Evolutionary conservation across 805 yeast species (phyloP).

Genomic region (Cyberlindnera japonica): DNA sequence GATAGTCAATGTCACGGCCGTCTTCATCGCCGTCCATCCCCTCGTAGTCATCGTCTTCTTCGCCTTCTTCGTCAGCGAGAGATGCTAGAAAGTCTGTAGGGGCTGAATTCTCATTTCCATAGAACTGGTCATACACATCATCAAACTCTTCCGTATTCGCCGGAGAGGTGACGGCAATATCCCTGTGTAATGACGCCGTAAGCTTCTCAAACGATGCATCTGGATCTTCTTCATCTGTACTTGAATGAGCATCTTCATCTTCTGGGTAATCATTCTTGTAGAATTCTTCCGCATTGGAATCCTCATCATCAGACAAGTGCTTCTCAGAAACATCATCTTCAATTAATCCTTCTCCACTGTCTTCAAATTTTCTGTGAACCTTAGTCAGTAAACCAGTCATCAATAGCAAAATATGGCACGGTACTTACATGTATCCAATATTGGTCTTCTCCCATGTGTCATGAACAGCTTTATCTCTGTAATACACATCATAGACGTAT

Average conservation of each 20-base stretch:
- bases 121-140: constrained; percentile 60
- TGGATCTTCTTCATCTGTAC: constrained; percentile 19
- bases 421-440: constrained; percentile 33
- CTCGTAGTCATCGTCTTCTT: constrained; percentile 44
- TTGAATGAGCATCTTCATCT: constrained; percentile 67
- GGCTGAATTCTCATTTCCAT: constrained; percentile 62
- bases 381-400: neutral
- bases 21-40: constrained; percentile 32
- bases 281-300: constrained; percentile 87
- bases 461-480: constrained; percentile 60
- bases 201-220: constrained; percentile 17
- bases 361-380: constrained; percentile 34
- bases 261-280: constrained; percentile 94
- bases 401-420: neutral
- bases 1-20: constrained; percentile 32
- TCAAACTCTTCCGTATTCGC: constrained; percentile 28
- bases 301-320: constrained; percentile 67
- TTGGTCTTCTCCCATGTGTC: constrained; percentile 36
- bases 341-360: constrained; percentile 34
- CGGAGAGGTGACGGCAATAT: constrained; percentile 10
- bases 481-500: constrained; percentile 89
- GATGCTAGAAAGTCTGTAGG: constrained; percentile 30
- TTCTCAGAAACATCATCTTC: constrained; percentile 35
- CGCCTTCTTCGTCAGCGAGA: constrained; percentile 33
- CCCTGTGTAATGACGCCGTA: constrained; percentile 16